These are phyloP conservation scores for Suillus weaverae DNA, from an alignment of 768 basidiomycete genomes.

Conservation along the genomic window DNA sequence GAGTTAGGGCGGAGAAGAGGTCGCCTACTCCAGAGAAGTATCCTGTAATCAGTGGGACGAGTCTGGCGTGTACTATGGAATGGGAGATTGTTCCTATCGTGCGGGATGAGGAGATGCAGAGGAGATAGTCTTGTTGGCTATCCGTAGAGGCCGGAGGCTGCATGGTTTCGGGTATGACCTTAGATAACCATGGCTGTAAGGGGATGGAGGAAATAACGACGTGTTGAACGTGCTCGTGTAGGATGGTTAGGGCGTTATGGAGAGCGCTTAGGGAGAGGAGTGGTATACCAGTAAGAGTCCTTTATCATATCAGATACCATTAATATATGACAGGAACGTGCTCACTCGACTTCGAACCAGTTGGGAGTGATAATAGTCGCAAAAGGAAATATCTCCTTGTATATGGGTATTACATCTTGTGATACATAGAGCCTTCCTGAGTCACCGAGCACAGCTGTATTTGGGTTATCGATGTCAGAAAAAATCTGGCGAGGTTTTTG, in stretches of 20 bases:
- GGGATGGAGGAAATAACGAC: slow-evolving; percentile 93
- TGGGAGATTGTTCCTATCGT: slow-evolving; percentile 15
- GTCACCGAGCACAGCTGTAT: slow-evolving; percentile 90
- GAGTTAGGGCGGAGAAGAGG: slow-evolving; percentile 89
- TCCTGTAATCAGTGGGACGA: slow-evolving; percentile 77
- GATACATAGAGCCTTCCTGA: slow-evolving; percentile 87
- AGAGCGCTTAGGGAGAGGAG: slow-evolving; percentile 71
- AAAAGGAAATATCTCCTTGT: slow-evolving; percentile 74
- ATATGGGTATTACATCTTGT: slow-evolving; percentile 82
- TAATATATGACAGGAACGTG: neutral
- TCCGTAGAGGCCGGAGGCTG: slow-evolving; percentile 11
- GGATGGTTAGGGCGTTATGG: slow-evolving; percentile 60
- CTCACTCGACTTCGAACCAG: slow-evolving; percentile 95
- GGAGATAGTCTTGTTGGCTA: slow-evolving; percentile 49
- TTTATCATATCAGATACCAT: slow-evolving; percentile 31
- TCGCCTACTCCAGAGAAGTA: slow-evolving; percentile 98
- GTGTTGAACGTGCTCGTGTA: slow-evolving; percentile 83
- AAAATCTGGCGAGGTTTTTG: neutral
- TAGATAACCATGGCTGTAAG: slow-evolving; percentile 58
- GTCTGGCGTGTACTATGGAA: slow-evolving; percentile 63
- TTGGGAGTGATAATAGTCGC: slow-evolving; percentile 96
- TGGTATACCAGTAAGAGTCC: slow-evolving; percentile 71
- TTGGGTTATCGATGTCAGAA: neutral
- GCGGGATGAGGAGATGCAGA: slow-evolving; percentile 79
- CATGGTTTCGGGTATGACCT: slow-evolving; percentile 49